Evolutionary conservation across 352 stramenopile species (phyloP).

Genomic region (Phytophthora brassicae): DNA sequence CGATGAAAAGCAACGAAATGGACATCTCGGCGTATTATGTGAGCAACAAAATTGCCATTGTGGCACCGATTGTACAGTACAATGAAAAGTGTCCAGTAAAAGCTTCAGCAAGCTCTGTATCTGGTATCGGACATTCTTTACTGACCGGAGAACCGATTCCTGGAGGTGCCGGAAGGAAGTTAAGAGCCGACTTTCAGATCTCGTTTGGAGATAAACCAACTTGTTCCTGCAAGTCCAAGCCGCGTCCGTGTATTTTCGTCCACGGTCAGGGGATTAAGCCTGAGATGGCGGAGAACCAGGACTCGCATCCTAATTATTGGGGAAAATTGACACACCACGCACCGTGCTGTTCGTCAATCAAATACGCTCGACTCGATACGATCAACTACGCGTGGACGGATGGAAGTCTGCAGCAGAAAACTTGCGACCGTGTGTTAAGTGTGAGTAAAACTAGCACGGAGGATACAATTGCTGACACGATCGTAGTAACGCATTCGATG

Average conservation of each 20-base stretch:
- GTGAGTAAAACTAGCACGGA: slow-evolving; percentile 18
- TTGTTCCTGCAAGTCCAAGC: slow-evolving; percentile 18
- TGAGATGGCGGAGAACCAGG: slow-evolving; percentile 21
- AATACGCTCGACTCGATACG: slow-evolving; percentile 21
- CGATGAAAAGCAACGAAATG: slow-evolving; percentile 16
- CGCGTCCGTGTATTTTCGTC: slow-evolving; percentile 22
- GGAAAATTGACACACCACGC: slow-evolving; percentile 20
- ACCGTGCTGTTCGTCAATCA: slow-evolving; percentile 23
- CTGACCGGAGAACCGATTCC: slow-evolving; percentile 2
- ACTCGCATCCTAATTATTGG: slow-evolving; percentile 28
- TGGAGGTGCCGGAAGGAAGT: neutral
- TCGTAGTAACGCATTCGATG: slow-evolving; percentile 28
- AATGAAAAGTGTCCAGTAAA: neutral
- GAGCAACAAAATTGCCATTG: slow-evolving; percentile 8
- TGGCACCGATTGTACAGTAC: neutral
- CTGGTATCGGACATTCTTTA: slow-evolving; percentile 6
- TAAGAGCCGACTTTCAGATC: slow-evolving; percentile 10
- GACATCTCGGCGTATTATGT: slow-evolving; percentile 23
- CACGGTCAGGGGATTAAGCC: slow-evolving; percentile 18
- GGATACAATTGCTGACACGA: slow-evolving; percentile 17
- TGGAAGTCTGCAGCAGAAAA: slow-evolving; percentile 8
- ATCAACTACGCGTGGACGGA: slow-evolving; percentile 12
- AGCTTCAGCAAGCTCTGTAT: neutral
- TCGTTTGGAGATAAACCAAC: slow-evolving; percentile 4
- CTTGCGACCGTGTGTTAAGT: slow-evolving; percentile 10